Base-by-base conservation (phyloP, 176 grass and related monocot genomes). In the Oryza longistaminata region DNA sequence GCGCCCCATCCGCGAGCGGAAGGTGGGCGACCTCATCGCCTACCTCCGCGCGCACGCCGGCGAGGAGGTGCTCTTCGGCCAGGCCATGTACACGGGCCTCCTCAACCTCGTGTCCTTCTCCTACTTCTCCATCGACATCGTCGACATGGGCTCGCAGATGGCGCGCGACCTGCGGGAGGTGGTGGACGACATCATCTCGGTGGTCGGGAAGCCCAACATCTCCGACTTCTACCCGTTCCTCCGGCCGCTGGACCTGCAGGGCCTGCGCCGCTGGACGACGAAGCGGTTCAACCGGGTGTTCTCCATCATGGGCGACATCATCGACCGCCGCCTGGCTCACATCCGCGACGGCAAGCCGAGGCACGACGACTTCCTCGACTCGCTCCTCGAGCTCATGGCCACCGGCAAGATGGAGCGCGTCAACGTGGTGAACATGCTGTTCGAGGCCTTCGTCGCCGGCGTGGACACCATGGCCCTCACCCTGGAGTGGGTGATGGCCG, bases 401-500 rank as follows among this genome's bases (percentile, higher is more conserved):
- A 2, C 75, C 19, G 78, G 68, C 39, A 85, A 85, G 69, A 17
- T 93, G 3, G 8, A 64, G 0, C 81, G 76, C 0, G 34, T 37
- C 14, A 12, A 75, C 62, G 55, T 90, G 5, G 43, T 19, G 11
- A 0, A 31, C 19, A 48, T 88, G n/a, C 27, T 93, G n/a, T 81
- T 60, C 14, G 88, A 86, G 27, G 35, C 88, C 4, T 88, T 91
- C 21, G 68, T 12, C 0, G 79, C 78, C 19, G 88, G 82, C 43
- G 88, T 21, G 25, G 82, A 83, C n/a, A 88, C 85, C 19, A 66
- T 77, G 9, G 49, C 74, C 1, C 1, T 77, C 26, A 77, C 65
- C 10, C 66, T 91, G 65, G 86, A 87, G 44, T 94, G 86, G 83
- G 79, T 75, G 16, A 93, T 90, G 88, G 70, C 68, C 0, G 86